Base-by-base conservation (phyloP, 164 flowering plant species). In the Umbellularia californica region DNA sequence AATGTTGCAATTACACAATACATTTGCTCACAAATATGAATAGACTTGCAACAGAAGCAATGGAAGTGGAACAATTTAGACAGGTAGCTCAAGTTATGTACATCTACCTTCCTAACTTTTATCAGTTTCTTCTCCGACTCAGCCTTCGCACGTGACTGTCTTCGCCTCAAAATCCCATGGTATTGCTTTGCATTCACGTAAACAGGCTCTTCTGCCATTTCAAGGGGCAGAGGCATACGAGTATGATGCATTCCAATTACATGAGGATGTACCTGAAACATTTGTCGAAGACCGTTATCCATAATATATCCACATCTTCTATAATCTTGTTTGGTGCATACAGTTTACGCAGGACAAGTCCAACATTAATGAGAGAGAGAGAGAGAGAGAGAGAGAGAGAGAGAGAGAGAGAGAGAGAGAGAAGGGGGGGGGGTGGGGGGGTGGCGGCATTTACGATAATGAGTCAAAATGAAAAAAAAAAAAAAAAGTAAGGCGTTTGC, bases 181-280 rank as follows among this genome's bases (percentile, higher is more conserved):
- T 92, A 95, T 66, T 95, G 99, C 81, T 95, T 95, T n/a, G 99
- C 96, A 82, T 95, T 95, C 76, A 95, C 99, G 80, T 88, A 93
- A 41, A 95, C 95, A 76, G 99, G 98, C 80, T 95, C 98, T 70
- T 90, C 93, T 30, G 97, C 82, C 93, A 95, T 84, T 80, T 95
- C 98, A 70, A 86, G 87, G n/a, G 94, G 99, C 82, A 95, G 84
- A 50, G 92, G 90, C 95, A 93, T 90, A 74, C 99, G 87, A 22
- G 86, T 70, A 33, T 92, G 94, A 62, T 84, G 94, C 87, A 91
- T 81, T 69, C 91, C 95, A 75, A 87, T 82, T 68, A 87, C 80
- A 50, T 86, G 90, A 81, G 95, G 93, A 84, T 86, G 88, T 73
- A 85, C 89, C 96, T 93, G 88, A 68, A 52, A 69, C 24, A 75